Base-by-base conservation (phyloP, 2,329 filamentous ascomycete species). In the Cadophora malorum region DNA sequence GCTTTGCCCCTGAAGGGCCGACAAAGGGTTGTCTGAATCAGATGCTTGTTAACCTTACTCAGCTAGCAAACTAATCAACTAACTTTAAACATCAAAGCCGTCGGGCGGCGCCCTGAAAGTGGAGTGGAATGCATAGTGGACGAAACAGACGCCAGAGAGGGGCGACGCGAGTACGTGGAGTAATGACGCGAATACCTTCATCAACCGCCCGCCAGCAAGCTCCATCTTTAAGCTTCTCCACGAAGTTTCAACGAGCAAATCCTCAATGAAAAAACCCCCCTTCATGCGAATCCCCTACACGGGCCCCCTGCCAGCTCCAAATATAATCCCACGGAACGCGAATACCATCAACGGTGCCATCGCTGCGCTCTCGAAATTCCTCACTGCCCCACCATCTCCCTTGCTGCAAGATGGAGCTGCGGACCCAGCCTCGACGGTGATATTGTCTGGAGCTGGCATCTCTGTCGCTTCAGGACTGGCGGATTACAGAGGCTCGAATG, bases 381-480 rank as follows among this genome's bases (percentile, higher is more conserved):
- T 99, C 70, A 85, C 85, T 62, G 82, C 90, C 6, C 84, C 86
- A 21, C 80, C 87, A 19, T 83, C 86, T 12, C 76, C 77, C 7
- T 80, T 82, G 56, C 80, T 87, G 21, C 75, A 81, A 38, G 60
- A 71, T 72, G 74, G 76, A 65, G 76, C 79, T 67, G 78, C 79
- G 35, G 79, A 81, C 63, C 77, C 81, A 55, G 73, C 81, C 35
- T 75, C 71, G 33, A 89, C 89, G 0, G 83, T 91, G 33, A 80
- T 92, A 19, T 81, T 92, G 50, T 90, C 94, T 0, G 96, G 96
- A 12, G 96, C 96, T 2, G 96, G 96, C 2, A 91, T 99, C 62
- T 97, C 93, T 1, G 95, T 98, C 9, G 92, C 94, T 4, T 97
- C 93, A 12, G 96, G 96, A 0, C 85, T 99, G 38, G 91, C 95